Percentiles rank a stretch among this genome's conserved stretches.
Conservation (phyloP, 139 green algal genomes). For the Chlamydomonas urium region DNA sequence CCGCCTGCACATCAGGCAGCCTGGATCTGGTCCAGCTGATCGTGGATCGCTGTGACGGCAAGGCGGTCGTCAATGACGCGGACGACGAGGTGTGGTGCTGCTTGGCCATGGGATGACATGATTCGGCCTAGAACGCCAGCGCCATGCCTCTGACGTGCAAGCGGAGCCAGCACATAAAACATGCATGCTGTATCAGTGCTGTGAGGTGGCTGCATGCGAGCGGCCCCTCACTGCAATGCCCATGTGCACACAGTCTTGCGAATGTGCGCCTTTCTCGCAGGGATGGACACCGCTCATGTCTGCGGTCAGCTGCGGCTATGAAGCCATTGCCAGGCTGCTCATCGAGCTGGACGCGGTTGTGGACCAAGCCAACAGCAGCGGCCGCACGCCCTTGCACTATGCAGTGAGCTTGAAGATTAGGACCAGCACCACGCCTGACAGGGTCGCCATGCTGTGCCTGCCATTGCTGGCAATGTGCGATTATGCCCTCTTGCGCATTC, state of each 20-base stretch:
- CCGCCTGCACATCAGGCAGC: slow-evolving; percentile 2
- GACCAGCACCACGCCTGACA: neutral
- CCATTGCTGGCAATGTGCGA: neutral
- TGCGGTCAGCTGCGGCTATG: slow-evolving; percentile 52
- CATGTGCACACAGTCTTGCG: neutral
- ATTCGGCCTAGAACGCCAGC: neutral
- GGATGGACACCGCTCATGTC: slow-evolving; percentile 67
- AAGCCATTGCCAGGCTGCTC: slow-evolving; percentile 43
- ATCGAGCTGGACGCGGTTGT: slow-evolving; percentile 38
- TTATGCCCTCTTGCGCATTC: neutral
- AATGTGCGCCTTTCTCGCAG: slow-evolving; percentile 21
- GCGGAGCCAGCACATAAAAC: neutral
- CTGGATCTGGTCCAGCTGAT: slow-evolving; percentile 50
- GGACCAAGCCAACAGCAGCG: slow-evolving; percentile 37
- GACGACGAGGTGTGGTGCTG: slow-evolving; percentile 59
- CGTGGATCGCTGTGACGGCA: slow-evolving; percentile 24
- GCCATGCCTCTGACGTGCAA: neutral
- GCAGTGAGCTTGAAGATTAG: slow-evolving; percentile 28
- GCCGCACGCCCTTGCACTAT: slow-evolving; percentile 64
- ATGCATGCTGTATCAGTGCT: neutral
- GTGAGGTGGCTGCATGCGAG: neutral
- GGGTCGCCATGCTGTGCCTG: neutral
- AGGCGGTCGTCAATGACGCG: slow-evolving; percentile 26
- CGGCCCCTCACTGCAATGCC: neutral
- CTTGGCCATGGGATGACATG: neutral